Evolutionary conservation across 305 asterid species (phyloP), one percentile per base, ranked within the genome.

Genomic region (Ilex paraguariensis): DNA sequence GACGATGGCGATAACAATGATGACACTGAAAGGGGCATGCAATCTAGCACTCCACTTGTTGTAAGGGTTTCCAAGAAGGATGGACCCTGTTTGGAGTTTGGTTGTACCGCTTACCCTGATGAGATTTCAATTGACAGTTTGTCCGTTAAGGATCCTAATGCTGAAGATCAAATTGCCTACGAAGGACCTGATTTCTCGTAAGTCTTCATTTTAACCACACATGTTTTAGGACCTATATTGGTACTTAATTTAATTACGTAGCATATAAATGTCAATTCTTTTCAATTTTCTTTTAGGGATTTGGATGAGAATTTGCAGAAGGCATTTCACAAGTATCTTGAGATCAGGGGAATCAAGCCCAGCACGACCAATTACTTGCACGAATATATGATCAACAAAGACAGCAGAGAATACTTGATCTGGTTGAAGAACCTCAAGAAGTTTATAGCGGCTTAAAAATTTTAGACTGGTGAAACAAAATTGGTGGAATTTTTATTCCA

Each of bases 241-340:
- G 28, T 21, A 21, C 28, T 14, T 0, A 6, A 17, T 3, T 51
- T 44, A 6, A 36, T 56, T 17, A 8, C 17, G 31, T 57, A 8
- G 12, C 1, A 2, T 33, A 10, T 13, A 9, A 13, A 16, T 54
- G 8, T 8, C 17, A 8, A 9, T 51, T 42, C 2, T 6, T 60
- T 7, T 46, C 13, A n/a, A 11, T 57, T 17, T 46, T 53, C 52
- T 50, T 15, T 61, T 77, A 92, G 97, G 69, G 95, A 89, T 67
- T 81, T 92, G 88, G 98, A 92, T 53, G 96, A 89, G 78, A 92
- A 87, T 73, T 74, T 92, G 79, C 96, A 89, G 85, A 82, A 85
- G 79, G 90, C 95, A 54, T 89, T 92, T 81, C 90, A 79, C 79
- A 89, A 85, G 87, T 92, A 87, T 77, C 75, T 92, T 56, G 95